Evolutionary conservation across 2,329 filamentous ascomycete genomes (phyloP).

Genomic region (Hypoxylon sp.): DNA sequence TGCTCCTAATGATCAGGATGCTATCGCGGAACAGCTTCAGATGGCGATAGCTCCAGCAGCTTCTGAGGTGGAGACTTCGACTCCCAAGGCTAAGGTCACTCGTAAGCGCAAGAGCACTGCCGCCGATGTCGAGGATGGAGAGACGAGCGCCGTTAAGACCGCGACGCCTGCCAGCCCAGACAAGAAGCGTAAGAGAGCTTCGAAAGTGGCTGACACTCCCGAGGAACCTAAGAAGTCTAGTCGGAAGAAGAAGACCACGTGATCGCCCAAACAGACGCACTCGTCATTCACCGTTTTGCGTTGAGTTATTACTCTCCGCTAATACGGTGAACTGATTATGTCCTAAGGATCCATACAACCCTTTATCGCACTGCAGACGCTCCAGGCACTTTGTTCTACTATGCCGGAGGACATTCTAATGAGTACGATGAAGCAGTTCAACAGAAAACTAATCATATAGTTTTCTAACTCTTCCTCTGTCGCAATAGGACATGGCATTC

Average conservation of each 20-base stretch:
- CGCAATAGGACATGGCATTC: neutral
- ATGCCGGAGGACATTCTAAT: neutral
- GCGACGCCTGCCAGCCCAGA: slow-evolving; percentile 68
- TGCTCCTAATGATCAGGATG: slow-evolving; percentile 66
- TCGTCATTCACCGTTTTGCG: neutral
- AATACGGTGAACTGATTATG: neutral
- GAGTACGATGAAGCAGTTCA: neutral
- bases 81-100: slow-evolving; percentile 68
- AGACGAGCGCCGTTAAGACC: slow-evolving; percentile 56
- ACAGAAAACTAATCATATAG: neutral
- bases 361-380: neutral
- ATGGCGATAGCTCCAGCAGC: slow-evolving; percentile 56
- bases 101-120: slow-evolving; percentile 71
- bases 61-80: slow-evolving; percentile 64
- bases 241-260: slow-evolving; percentile 68
- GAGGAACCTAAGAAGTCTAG: slow-evolving; percentile 73
- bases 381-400: neutral
- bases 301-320: neutral
- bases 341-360: neutral
- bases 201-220: slow-evolving; percentile 68
- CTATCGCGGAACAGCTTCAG: slow-evolving; percentile 72
- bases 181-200: slow-evolving; percentile 74
- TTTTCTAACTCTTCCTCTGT: neutral
- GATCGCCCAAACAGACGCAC: slow-evolving; percentile 43
- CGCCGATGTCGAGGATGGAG: slow-evolving; percentile 62